phyloP scores from a whole-genome alignment of 179 eudicot species.

The Monotropa hypopitys region DNA sequence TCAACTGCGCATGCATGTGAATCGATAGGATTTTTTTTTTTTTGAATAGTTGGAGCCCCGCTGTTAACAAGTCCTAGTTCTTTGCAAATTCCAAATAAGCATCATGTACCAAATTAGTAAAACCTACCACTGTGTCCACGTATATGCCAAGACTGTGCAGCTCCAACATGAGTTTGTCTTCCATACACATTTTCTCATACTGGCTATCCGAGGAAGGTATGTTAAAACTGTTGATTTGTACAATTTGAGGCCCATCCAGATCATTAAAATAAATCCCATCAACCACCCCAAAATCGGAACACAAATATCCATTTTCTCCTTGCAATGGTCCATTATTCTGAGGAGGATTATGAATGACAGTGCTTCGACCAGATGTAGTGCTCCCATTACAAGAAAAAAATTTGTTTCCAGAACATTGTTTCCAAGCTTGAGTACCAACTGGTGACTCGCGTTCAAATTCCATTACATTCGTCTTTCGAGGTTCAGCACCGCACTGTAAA shows the following conservation, averaged over 20 bases:
- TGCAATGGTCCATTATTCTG: slow-evolving; percentile 34
- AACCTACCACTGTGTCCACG: slow-evolving; percentile 69
- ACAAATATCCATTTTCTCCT: slow-evolving; percentile 28
- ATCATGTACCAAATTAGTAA: background rate
- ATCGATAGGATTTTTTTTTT: background rate
- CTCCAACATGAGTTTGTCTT: slow-evolving; percentile 65
- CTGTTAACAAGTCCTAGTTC: background rate
- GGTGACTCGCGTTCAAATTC: slow-evolving; percentile 17
- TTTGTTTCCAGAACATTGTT: slow-evolving; percentile 13
- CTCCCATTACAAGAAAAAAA: slow-evolving; percentile 49
- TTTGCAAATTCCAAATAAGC: background rate
- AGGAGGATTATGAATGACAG: slow-evolving; percentile 22
- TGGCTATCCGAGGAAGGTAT: slow-evolving; percentile 39
- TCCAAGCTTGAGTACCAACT: slow-evolving; percentile 18
- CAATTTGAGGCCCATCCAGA: slow-evolving; percentile 26
- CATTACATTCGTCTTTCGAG: slow-evolving; percentile 12
- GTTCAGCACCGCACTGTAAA: slow-evolving; percentile 15
- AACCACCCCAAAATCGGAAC: slow-evolving; percentile 30
- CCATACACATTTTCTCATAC: slow-evolving; percentile 53
- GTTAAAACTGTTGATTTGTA: slow-evolving; percentile 23
- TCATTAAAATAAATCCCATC: slow-evolving; percentile 31
- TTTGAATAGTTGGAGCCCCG: background rate
- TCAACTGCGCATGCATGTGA: background rate
- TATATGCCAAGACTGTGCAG: slow-evolving; percentile 73
- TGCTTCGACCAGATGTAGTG: slow-evolving; percentile 29